Percentiles rank a stretch among this genome's conserved stretches.
Evolutionary conservation across 345 rosid species (phyloP).

Genomic region (Moricandia arvensis): DNA sequence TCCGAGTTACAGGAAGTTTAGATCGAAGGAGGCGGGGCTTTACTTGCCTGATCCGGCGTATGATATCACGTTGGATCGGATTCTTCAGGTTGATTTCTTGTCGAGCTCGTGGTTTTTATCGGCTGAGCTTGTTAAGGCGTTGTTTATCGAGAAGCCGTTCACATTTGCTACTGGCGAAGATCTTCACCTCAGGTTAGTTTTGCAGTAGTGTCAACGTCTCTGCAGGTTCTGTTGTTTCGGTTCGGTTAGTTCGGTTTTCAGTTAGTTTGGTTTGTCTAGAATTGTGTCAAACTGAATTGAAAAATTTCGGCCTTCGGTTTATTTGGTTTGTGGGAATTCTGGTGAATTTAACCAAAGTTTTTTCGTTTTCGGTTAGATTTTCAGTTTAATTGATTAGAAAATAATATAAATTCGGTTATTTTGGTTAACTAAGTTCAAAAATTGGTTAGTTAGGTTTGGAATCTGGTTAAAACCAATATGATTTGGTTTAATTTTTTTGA

Average conservation of each 20-base stretch:
- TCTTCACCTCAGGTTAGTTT: slow-evolving; percentile 80
- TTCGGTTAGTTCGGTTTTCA: background rate
- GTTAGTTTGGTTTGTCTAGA: background rate
- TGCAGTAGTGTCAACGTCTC: background rate
- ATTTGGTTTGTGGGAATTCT: background rate
- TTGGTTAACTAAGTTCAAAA: too few species aligned
- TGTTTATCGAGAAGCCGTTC: slow-evolving; percentile 83
- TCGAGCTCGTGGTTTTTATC: slow-evolving; percentile 98
- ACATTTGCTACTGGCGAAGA: slow-evolving; percentile 97
- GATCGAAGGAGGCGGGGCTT: slow-evolving; percentile 94
- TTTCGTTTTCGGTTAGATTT: background rate
- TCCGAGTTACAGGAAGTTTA: slow-evolving; percentile 88
- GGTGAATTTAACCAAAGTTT: background rate
- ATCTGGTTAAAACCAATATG: too few species aligned
- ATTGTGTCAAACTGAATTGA: background rate
- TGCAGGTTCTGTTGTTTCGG: too few species aligned
- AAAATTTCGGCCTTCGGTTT: background rate
- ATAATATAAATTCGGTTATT: too few species aligned
- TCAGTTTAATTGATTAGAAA: too few species aligned
- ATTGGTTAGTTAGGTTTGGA: too few species aligned
- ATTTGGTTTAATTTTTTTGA: too few species aligned
- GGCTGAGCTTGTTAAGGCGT: slow-evolving; percentile 86
- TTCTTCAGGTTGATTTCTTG: slow-evolving; percentile 93
- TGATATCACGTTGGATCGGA: slow-evolving; percentile 68
- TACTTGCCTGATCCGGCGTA: slow-evolving; percentile 98